phyloP scores from a whole-genome alignment of 345 rosid species.

The Eucalyptus cloeziana region DNA sequence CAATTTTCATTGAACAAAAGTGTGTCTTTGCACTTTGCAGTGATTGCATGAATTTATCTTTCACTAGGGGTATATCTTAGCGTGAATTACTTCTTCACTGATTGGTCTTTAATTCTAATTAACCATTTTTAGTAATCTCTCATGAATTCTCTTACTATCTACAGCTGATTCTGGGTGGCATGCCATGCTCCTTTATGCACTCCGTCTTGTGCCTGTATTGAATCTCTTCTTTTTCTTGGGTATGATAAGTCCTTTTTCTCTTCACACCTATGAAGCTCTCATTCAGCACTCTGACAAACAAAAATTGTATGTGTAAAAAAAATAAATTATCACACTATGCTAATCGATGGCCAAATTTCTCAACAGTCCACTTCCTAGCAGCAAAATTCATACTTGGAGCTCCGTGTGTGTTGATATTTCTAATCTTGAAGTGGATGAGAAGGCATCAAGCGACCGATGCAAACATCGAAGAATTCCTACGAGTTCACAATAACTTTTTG shows the following conservation, averaged over 20 bases:
- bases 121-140: neutral
- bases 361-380: neutral
- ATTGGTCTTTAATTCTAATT: neutral
- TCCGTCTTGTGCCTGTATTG: neutral
- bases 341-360: neutral
- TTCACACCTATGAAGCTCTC: neutral
- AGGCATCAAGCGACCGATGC: neutral
- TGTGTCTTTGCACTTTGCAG: neutral
- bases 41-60: neutral
- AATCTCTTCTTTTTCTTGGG: neutral
- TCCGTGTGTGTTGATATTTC: neutral
- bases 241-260: neutral
- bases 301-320: neutral
- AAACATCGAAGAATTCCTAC: neutral
- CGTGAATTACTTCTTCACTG: no score
- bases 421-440: neutral
- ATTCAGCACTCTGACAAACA: no score
- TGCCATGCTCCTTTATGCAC: no score
- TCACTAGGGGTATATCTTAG: neutral
- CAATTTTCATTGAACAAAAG: neutral
- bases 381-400: neutral
- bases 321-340: neutral
- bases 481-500: neutral
- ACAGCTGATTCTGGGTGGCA: neutral
- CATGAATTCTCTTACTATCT: neutral